A percentile compares a stretch with the other conserved stretches of the same genome.
phyloP scores from a whole-genome alignment of 257 asterid species.

The Capsicum pubescens region DNA sequence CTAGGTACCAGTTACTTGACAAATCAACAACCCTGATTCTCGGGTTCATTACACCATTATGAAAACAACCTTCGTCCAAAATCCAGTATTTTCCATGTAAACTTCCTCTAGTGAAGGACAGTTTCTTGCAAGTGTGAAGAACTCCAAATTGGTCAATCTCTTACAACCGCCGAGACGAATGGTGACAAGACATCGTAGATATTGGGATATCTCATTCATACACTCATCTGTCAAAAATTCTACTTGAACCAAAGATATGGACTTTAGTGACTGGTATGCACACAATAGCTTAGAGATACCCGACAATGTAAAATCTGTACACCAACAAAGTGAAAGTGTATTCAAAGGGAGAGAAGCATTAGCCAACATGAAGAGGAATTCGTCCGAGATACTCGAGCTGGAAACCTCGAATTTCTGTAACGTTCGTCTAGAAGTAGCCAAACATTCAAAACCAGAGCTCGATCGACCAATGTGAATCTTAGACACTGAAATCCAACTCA shows the following conservation, averaged over 20 bases:
- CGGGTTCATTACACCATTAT: background rate
- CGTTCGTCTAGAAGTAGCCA: constrained; percentile 10
- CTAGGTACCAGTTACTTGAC: background rate
- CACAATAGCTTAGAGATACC: constrained; percentile 29
- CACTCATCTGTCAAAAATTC: constrained; percentile 23
- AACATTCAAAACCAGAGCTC: background rate
- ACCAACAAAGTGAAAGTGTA: constrained; percentile 25
- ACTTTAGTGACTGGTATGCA: constrained; percentile 25
- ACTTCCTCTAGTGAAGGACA: constrained; percentile 29
- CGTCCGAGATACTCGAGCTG: constrained; percentile 20
- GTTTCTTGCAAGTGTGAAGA: constrained; percentile 26
- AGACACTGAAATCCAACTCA: constrained; percentile 29
- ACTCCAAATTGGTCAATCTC: constrained; percentile 21
- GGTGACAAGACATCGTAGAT: constrained; percentile 26
- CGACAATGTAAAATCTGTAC: constrained; percentile 25
- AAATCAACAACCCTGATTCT: constrained; percentile 25
- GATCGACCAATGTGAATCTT: background rate
- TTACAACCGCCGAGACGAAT: background rate
- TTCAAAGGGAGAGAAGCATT: constrained; percentile 29
- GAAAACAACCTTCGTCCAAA: background rate
- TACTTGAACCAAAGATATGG: constrained; percentile 16
- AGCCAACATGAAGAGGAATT: constrained; percentile 25
- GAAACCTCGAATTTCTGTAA: constrained; percentile 21
- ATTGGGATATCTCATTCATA: constrained; percentile 22
- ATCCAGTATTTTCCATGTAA: constrained; percentile 21